Conservation (phyloP, 1,284 basidiomycete species). For the Boletus mariae region DNA sequence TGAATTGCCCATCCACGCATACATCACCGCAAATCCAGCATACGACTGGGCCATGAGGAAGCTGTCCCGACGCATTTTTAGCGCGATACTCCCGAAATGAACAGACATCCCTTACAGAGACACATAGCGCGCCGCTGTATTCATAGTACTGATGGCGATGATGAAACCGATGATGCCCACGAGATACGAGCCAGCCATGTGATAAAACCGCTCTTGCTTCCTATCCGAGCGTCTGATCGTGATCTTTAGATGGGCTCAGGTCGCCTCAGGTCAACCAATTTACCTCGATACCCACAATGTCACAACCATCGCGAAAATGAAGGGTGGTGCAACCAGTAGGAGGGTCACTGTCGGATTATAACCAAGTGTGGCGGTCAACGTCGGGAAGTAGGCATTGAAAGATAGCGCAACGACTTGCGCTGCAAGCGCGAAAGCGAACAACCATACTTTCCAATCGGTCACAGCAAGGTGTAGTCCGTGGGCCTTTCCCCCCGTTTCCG, state of each 20-base stretch:
- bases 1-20: constrained; percentile 65
- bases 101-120: constrained; percentile 46
- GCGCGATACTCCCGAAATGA: constrained; percentile 1
- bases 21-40: constrained; percentile 61
- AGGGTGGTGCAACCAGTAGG: constrained; percentile 76
- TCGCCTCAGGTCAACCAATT: constrained; percentile 3
- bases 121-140: constrained; percentile 63
- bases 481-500: constrained; percentile 28
- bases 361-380: constrained; percentile 66
- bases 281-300: constrained; percentile 52
- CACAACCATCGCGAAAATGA: constrained; percentile 62
- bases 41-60: constrained; percentile 75
- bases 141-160: constrained; percentile 70
- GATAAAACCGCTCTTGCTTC: constrained; percentile 59
- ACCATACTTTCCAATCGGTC: constrained; percentile 63
- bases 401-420: constrained; percentile 42
- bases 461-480: constrained; percentile 58
- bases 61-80: constrained; percentile 30
- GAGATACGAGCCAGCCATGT: constrained; percentile 51
- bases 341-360: constrained; percentile 63
- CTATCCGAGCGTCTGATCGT: constrained; percentile 32
- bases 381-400: constrained; percentile 80
- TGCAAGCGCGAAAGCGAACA: constrained; percentile 51
- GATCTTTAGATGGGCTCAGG: constrained; percentile 11
- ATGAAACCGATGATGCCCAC: constrained; percentile 67